Conservation (phyloP, 202 grass and related monocot genomes). For the Tripidium arundinaceum region DNA sequence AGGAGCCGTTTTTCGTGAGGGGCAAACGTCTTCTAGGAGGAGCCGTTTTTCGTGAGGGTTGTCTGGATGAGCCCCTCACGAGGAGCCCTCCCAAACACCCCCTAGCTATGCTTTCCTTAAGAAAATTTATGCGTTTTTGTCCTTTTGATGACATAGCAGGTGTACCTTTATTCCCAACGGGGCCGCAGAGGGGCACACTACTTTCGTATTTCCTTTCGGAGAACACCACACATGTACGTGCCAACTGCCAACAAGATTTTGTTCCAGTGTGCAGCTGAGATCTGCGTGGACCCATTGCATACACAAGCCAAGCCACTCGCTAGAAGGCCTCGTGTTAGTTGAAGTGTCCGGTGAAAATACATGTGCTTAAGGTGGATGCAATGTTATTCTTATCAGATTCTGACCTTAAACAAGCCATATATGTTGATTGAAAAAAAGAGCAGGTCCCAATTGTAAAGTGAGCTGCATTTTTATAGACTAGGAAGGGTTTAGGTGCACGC, state of each 20-base stretch:
- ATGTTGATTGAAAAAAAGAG: neutral
- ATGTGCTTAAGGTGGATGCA: slow-evolving; percentile 26
- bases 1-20: too few species aligned
- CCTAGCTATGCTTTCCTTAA: too few species aligned
- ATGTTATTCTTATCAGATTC: neutral
- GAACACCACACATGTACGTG: neutral
- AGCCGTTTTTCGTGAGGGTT: too few species aligned
- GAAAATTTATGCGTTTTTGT: neutral
- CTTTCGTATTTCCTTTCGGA: neutral
- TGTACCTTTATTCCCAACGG: neutral
- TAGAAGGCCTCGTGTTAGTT: slow-evolving; percentile 23
- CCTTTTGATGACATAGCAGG: neutral
- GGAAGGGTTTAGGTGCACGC: slow-evolving; percentile 8
- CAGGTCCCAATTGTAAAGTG: slow-evolving; percentile 9
- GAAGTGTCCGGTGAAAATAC: neutral
- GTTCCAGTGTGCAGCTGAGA: slow-evolving; percentile 14
- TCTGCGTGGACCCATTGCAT: neutral
- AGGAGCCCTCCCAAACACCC: too few species aligned
- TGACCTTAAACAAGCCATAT: neutral
- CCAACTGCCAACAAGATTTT: neutral
- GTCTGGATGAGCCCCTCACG: too few species aligned
- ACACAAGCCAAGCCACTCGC: neutral
- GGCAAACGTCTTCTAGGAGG: too few species aligned
- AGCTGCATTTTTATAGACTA: neutral
- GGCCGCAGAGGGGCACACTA: neutral